Percentiles rank a stretch among this genome's conserved stretches.
Evolutionary conservation across 2,329 filamentous ascomycete genomes (phyloP).

Genomic region (Talaromyces albobiverticillius): DNA sequence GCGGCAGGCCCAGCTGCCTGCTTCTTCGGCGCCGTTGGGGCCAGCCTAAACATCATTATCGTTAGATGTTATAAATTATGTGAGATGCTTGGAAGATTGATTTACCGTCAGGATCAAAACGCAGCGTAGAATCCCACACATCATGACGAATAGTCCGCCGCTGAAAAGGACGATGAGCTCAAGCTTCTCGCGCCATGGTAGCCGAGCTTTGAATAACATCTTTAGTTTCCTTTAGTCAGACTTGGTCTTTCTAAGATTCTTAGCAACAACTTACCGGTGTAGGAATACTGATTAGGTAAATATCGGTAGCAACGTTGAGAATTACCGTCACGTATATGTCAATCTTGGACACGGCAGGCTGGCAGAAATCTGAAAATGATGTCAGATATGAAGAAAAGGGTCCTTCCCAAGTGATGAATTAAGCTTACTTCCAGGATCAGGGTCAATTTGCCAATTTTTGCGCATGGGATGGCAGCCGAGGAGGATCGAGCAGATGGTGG

Average conservation of each 20-base stretch:
- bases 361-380: constrained; percentile 41
- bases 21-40: constrained; percentile 37
- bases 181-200: constrained; percentile 51
- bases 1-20: constrained; percentile 44
- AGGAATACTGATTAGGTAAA: constrained; percentile 59
- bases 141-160: constrained; percentile 56
- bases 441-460: constrained; percentile 59
- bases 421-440: constrained; percentile 44
- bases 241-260: background rate
- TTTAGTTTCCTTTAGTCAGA: constrained; percentile 21
- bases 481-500: constrained; percentile 50
- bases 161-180: constrained; percentile 55
- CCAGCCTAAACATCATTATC: constrained; percentile 29
- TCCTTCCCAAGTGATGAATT: too few relatives aligned
- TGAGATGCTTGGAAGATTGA: too few relatives aligned
- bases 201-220: constrained; percentile 53
- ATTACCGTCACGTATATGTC: constrained; percentile 51
- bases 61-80: too few relatives aligned
- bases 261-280: constrained; percentile 38
- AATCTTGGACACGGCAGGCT: constrained; percentile 50
- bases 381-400: too few relatives aligned
- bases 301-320: constrained; percentile 55
- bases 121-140: constrained; percentile 42
- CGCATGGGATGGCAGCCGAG: constrained; percentile 53
- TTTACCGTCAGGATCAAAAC: background rate